Evolutionary conservation across 306 rosid genomes (phyloP).

Genomic region (Inga laurina): DNA sequence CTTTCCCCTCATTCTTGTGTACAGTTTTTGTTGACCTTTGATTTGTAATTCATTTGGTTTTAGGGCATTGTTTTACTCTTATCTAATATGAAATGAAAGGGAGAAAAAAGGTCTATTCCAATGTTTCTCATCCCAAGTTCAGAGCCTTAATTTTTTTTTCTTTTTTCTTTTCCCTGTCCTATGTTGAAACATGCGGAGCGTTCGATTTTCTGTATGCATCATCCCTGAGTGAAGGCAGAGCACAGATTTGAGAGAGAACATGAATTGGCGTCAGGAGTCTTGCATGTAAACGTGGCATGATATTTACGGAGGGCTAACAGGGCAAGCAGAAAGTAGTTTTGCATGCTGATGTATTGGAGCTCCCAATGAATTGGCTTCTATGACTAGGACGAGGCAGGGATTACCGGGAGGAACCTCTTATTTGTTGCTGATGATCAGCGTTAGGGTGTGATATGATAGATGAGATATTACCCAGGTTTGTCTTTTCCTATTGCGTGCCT

Average conservation of each 20-base stretch:
- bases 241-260: background rate
- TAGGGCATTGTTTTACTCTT: conserved; percentile 61
- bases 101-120: conserved; percentile 20
- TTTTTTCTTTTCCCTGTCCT: no score
- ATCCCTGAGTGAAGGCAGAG: background rate
- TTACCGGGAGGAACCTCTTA: background rate
- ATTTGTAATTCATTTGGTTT: conserved; percentile 64
- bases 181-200: background rate
- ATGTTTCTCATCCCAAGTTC: conserved; percentile 19
- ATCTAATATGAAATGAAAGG: conserved; percentile 52
- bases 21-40: conserved; percentile 63
- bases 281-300: background rate
- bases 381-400: background rate
- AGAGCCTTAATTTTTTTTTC: background rate
- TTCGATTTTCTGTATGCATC: conserved; percentile 14
- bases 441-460: background rate
- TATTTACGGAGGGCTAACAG: background rate
- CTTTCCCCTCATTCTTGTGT: conserved; percentile 67
- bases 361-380: background rate
- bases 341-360: background rate
- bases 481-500: background rate
- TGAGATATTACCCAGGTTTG: no score
- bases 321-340: background rate
- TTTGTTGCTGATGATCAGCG: background rate
- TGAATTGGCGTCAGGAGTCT: background rate